phyloP scores from a whole-genome alignment of 2,329 filamentous ascomycete species.

The Arthrobotrys pseudoclavata region DNA sequence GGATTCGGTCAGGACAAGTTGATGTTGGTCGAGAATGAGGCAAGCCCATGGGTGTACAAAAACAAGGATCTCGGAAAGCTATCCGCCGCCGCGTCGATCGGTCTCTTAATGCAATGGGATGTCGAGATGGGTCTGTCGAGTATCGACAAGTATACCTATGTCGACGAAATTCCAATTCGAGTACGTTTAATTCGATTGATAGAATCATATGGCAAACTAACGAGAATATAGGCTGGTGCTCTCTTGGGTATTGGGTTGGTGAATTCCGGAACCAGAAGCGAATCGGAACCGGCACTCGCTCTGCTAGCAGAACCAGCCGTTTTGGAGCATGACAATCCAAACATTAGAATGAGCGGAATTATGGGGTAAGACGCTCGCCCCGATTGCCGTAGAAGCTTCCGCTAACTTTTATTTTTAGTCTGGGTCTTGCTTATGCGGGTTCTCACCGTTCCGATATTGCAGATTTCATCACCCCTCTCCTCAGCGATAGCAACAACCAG shows the following conservation, averaged over 20 bases:
- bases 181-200: constrained; percentile 24
- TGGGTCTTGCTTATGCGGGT: constrained; percentile 93
- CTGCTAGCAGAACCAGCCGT: constrained; percentile 85
- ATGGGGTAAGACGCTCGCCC: constrained; percentile 73
- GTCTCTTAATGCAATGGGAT: constrained; percentile 93
- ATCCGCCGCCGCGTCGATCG: constrained; percentile 93
- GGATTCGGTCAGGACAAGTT: constrained; percentile 97
- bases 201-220: constrained; percentile 12
- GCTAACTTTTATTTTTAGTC: constrained; percentile 67
- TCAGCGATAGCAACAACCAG: constrained; percentile 93
- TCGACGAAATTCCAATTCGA: constrained; percentile 80
- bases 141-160: constrained; percentile 94
- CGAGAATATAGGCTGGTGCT: constrained; percentile 79
- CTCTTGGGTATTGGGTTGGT: constrained; percentile 94
- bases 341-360: constrained; percentile 85
- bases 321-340: constrained; percentile 81
- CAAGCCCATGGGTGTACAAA: constrained; percentile 98
- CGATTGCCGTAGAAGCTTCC: neutral
- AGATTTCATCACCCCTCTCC: constrained; percentile 85
- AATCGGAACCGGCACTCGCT: constrained; percentile 90
- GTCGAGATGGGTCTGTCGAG: constrained; percentile 91
- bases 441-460: constrained; percentile 92
- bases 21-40: constrained; percentile 91
- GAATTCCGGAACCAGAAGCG: constrained; percentile 89
- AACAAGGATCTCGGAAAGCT: constrained; percentile 98